Base-by-base conservation (phyloP, 495 filamentous ascomycete species). In the Hypoxylon cercidicola region DNA sequence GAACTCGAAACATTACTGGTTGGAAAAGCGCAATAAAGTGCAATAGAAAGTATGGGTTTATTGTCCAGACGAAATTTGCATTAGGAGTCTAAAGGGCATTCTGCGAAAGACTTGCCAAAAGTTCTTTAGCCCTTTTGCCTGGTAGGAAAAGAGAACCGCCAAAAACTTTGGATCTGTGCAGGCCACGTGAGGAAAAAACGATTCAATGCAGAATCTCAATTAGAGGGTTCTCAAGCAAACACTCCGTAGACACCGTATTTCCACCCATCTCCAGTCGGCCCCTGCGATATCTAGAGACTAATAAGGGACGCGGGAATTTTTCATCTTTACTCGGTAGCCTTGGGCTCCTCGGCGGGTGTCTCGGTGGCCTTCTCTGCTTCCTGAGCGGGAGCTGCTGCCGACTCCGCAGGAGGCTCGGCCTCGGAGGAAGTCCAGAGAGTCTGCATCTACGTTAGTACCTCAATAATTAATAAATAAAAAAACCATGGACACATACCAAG, bases 391-490 rank as follows among this genome's bases (percentile, higher is more conserved):
- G 92, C 88, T 46, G 89, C 87, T 28, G 84, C 81, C 23, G 88
- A 74, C 69, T 89, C 80, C 47, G 86, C 81, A 56, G 87, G 75
- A 54, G 90, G 85, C 87, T 99, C 95, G 60, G 93, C 91, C 85
- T 99, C 96, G 64, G 95, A 98, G 16, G 94, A 97, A 73, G 95
- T 98, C 95, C 95, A 99, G 80, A 99, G 94, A 60, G 95, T 99
- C 95, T 99, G 73, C 11, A 32, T 60, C 10, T 21, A 13, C 20
- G 63, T 74, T 54, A 70, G 73, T 9, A 57, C 15, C 45, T 39
- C 10, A 8, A 9, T 23, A 25, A 8, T 12, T 12, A 35, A 37
- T 4, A 8, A 23, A 28, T 4, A 11, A 7, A 5, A 51, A 21
- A 28, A 12, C 15, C 55, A 16, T 0, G 0, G 19, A 21, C 21